These are phyloP conservation scores for Grigorovia jiainica DNA, from an alignment of 805 yeast species.

Conservation along the genomic window DNA sequence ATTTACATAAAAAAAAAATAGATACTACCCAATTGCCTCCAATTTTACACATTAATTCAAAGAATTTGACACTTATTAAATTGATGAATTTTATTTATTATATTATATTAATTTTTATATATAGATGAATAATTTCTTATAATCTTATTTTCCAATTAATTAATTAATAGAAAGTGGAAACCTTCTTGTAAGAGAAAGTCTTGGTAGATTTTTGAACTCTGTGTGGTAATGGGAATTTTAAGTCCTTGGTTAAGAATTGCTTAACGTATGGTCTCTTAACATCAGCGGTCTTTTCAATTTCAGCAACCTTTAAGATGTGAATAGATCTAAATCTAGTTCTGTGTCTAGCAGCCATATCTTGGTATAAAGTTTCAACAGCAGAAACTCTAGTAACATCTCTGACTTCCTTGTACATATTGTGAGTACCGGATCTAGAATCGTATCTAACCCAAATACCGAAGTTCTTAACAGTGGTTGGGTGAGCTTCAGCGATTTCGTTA, in stretches of 20 bases:
- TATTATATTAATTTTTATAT: background rate
- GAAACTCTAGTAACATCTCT: slow-evolving; percentile 98
- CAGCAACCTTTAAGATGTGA: slow-evolving; percentile 99
- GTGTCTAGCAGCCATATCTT: slow-evolving; percentile 99
- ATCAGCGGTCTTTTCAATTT: slow-evolving; percentile 93
- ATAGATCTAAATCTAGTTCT: slow-evolving; percentile 99
- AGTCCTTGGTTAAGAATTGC: slow-evolving; percentile 90
- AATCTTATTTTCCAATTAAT: background rate
- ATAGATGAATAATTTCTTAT: background rate
- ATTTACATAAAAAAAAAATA: too few relatives aligned
- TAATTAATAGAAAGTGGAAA: slow-evolving; percentile 91
- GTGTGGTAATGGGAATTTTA: slow-evolving; percentile 99
- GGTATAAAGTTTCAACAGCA: slow-evolving; percentile 97
- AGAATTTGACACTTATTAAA: too few relatives aligned
- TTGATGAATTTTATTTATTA: background rate
- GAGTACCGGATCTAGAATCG: slow-evolving; percentile 99
- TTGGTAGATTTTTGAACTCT: slow-evolving; percentile 87
- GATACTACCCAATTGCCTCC: too few relatives aligned
- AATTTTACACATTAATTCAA: too few relatives aligned
- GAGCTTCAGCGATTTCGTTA: slow-evolving; percentile 84
- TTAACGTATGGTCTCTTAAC: slow-evolving; percentile 98
- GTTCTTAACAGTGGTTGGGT: slow-evolving; percentile 99
- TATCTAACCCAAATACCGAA: slow-evolving; percentile 99
- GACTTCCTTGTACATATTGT: slow-evolving; percentile 99
- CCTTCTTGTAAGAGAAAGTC: slow-evolving; percentile 86